phyloP scores from a whole-genome alignment of 176 grass and related monocot species.

The Musa troglodytarum region DNA sequence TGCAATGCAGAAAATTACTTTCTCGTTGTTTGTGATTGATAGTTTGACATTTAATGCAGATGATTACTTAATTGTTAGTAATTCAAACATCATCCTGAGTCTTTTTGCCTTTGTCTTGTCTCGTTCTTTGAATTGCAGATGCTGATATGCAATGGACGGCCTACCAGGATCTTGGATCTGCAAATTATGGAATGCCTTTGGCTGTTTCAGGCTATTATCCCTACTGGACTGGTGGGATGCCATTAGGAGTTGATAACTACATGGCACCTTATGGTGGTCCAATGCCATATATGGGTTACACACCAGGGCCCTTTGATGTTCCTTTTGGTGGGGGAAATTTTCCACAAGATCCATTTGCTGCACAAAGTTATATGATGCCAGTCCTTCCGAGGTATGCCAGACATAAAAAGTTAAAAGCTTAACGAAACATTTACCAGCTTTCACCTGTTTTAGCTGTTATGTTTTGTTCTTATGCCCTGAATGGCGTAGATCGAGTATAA shows the following conservation, averaged over 20 bases:
- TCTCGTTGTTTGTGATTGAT: not conserved
- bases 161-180: slow-evolving; percentile 65
- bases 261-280: slow-evolving; percentile 63
- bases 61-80: not conserved
- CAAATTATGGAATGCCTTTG: slow-evolving; percentile 81
- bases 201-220: slow-evolving; percentile 61
- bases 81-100: not conserved
- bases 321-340: slow-evolving; percentile 53
- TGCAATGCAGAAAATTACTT: too few species aligned
- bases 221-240: slow-evolving; percentile 61
- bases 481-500: not conserved
- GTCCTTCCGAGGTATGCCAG: slow-evolving; percentile 59
- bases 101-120: not conserved
- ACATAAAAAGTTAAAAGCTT: not conserved
- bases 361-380: slow-evolving; percentile 80
- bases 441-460: not conserved
- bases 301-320: slow-evolving; percentile 60
- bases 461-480: not conserved
- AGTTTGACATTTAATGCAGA: not conserved
- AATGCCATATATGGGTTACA: slow-evolving; percentile 72
- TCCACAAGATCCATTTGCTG: slow-evolving; percentile 85
- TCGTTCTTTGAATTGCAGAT: slow-evolving; percentile 16
- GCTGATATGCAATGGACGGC: slow-evolving; percentile 68
- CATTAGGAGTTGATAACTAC: slow-evolving; percentile 64
- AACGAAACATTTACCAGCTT: not conserved